Evolutionary conservation across 257 asterid species (phyloP), one percentile per base, ranked within the genome.

Genomic region (Thymus quinquecostatus): DNA sequence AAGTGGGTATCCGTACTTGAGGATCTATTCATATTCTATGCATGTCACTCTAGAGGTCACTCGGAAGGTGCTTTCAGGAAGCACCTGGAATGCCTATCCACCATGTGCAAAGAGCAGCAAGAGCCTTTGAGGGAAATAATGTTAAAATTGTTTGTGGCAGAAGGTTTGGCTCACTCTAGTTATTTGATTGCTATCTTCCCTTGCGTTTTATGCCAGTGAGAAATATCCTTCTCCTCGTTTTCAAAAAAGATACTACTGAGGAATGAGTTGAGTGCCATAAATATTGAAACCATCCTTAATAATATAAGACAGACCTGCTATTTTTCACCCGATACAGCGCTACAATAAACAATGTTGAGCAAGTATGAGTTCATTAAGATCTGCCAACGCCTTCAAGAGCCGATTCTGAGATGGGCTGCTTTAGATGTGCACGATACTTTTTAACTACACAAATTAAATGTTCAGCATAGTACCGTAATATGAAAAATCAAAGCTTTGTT

Each of bases 1-100:
- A 81, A 70, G 73, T 86, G 88, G 88, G 64, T 49, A 40, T 71
- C 80, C 78, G 78, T 68, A 67, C 88, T 91, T 80, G 86, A 81
- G 74, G 89, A 82, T 74, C 74, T 94, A 36, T 92, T 85, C 84
- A 56, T 83, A 66, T 89, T 94, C 84, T 84, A 88, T 78, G 82
- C 87, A 38, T 81, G 93, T 48, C 84, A 81, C 76, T 64, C 85
- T 4, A 79, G 76, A 60, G 84, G 91, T 44, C 84, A 78, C 75
- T 64, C 86, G 2, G 79, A 75, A 57, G 86, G 81, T 74, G 73
- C 71, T 65, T 89, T 86, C 63, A 83, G 74, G 86, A 82, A 79
- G 75, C 95, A 88, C 71, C 77, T 86, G 76, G 87, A 81, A 55
- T 75, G 62, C 79, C 85, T 89, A 68, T 82, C 80, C 64, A 59